Base-by-base conservation (phyloP, 768 basidiomycete species). In the Amanita exitialis region DNA sequence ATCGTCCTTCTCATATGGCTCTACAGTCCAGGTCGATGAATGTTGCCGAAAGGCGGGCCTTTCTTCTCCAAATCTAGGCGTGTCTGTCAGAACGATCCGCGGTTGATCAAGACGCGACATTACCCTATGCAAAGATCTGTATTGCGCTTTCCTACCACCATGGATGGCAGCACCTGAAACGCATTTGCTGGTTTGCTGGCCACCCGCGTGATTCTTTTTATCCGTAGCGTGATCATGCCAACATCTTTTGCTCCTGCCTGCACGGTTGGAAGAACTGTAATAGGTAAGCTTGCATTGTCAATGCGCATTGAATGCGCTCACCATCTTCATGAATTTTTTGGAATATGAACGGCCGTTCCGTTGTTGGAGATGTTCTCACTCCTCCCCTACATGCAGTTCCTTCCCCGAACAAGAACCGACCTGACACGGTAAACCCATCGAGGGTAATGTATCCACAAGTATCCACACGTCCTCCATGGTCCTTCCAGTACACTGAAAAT, bases 401-500 rank as follows among this genome's bases (percentile, higher is more conserved):
- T 12, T 64, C 51, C 4, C 84, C 84, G 27, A 67, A 72, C 15
- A 86, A 60, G 57, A 83, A 86, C 13, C 76, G 66, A 4, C 84
- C 86, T 1, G 85, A 77, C 1, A 81, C 78, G 3, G 71, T 64
- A 47, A 76, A 69, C 2, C 83, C 84, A 58, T 87, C 86, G 6
- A 87, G 64, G n/a, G 68, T 69, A 18, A 88, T 78, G 58, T 74
- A 86, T 0, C 74, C 66, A 52, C 80, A 83, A 3, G 79, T 77
- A 48, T 78, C 72, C 5, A 77, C 60, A 25, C 61, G 60, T 34
- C 76, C 70, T 28, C 76, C 83, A 50, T 74, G 68, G 58, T 87
- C 84, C 36, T 68, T 71, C 85, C 84, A 87, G 56, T 79, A 73
- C 0, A 86, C 74, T 3, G 69, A 67, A 61, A 86, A 86, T 4